Base-by-base conservation (phyloP, 2,329 filamentous ascomycete species). In the Sclerotinia borealis region DNA sequence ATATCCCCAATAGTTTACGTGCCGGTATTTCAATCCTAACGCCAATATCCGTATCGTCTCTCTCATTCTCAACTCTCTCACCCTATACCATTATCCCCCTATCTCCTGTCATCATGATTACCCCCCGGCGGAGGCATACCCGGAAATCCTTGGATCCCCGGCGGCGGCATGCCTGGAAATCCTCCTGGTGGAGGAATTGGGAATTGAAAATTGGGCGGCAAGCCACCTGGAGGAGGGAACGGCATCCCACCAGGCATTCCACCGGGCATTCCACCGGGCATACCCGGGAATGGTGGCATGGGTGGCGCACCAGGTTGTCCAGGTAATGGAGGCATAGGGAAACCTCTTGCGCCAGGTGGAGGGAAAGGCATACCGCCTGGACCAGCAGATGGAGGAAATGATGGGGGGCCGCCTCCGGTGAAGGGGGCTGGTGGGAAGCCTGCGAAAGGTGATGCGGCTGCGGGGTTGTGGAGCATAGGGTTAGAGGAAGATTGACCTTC, bases 401-500 rank as follows among this genome's bases (percentile, higher is more conserved):
- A n/a, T 48, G 55, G 41, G 39, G 39, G 50, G 59, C 63, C 61
- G 73, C 77, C 79, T 66, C 85, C 85, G 50, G 87, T 86, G 74
- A 91, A 89, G 8, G 25, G 45, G 13, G 39, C 54, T 25, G 54
- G 39, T 68, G 83, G 80, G 37, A 81, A 80, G 59, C 82, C 75
- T 47, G 74, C 74, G 7, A 56, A 45, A 11, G 50, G 43, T 77
- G 87, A 87, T 73, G 87, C 85, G 13, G 81, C 84, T 55, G 48
- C 59, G 22, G 59, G 59, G 1, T 54, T 55, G 43, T 63, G 61
- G 10, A 93, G 85, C 86, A 95, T 92, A 59, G 90, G 93, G 77
- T 96, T 97, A 66, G 86, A 86, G 73, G 87, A 86, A 68, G 89
- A 87, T 77, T 97, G 92, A 72, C 95, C 95, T 79, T 96, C 95